phyloP scores from a whole-genome alignment of 1,284 basidiomycete genomes.

The Apiotrichum brassicae region DNA sequence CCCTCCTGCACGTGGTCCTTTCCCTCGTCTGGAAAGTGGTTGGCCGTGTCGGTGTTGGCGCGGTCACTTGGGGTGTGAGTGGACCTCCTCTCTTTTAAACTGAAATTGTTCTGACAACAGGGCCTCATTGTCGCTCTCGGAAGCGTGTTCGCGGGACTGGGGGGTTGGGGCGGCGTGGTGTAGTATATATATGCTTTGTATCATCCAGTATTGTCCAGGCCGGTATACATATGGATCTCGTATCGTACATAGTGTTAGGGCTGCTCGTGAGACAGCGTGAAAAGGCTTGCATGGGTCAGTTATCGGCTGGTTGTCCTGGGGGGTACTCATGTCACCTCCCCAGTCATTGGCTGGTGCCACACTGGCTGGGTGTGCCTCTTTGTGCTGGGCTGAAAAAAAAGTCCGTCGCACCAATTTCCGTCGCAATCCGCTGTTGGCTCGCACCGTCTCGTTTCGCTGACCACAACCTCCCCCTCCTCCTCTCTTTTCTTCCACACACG shows the following conservation, averaged over 20 bases:
- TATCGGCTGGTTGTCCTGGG: not conserved
- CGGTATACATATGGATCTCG: not conserved
- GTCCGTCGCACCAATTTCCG: conserved; percentile 4
- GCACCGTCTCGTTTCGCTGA: not conserved
- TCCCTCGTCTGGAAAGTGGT: conserved; percentile 43
- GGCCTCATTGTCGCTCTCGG: conserved; percentile 45
- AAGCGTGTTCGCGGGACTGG: conserved; percentile 44
- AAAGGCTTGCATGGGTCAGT: not conserved
- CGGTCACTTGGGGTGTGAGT: conserved; percentile 48
- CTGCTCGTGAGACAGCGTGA: too few species aligned
- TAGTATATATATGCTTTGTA: conserved; percentile 13
- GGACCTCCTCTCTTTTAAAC: not conserved
- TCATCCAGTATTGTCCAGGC: not conserved
- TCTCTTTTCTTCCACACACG: not conserved
- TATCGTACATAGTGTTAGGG: too few species aligned
- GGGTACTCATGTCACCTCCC: too few species aligned
- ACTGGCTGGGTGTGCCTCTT: not conserved
- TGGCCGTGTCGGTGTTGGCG: conserved; percentile 40
- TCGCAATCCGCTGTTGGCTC: not conserved
- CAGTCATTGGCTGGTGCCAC: not conserved
- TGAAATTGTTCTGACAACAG: conserved; percentile 18
- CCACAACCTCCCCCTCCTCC: not conserved
- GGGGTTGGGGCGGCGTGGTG: conserved; percentile 45
- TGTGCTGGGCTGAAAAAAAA: not conserved
- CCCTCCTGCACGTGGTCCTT: conserved; percentile 31